These are phyloP conservation scores for Hirsutella rhossiliensis DNA, from an alignment of 2,329 filamentous ascomycete genomes.

Conservation along the genomic window DNA sequence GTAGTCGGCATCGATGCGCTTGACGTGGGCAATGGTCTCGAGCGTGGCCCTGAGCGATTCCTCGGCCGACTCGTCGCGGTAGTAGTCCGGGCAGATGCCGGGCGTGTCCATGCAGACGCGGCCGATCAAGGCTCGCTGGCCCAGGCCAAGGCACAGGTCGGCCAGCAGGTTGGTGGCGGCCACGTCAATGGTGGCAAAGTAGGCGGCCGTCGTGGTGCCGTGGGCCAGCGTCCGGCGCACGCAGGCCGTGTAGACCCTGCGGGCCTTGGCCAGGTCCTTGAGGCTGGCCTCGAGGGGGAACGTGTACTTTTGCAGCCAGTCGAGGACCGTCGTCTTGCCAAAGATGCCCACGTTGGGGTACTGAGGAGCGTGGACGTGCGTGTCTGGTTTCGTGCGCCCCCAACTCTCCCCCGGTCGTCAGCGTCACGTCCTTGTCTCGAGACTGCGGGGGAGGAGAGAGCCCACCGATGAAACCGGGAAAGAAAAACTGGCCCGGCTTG, in stretches of 20 bases:
- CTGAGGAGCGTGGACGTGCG: conserved; percentile 89
- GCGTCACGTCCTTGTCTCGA: too few relatives aligned
- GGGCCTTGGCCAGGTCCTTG: conserved; percentile 47
- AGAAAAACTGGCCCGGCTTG: conserved; percentile 57
- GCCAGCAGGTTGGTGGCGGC: conserved; percentile 83
- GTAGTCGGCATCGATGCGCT: conserved; percentile 50
- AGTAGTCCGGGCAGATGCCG: conserved; percentile 58
- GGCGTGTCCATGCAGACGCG: conserved; percentile 86
- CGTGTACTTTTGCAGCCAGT: conserved; percentile 91
- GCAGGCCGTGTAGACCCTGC: conserved; percentile 62
- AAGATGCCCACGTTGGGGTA: conserved; percentile 93
- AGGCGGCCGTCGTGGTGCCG: conserved; percentile 89
- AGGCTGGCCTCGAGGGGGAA: conserved; percentile 85
- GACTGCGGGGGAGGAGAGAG: not conserved
- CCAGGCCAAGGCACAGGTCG: conserved; percentile 63
- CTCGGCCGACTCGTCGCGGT: conserved; percentile 59
- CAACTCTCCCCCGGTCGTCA: too few relatives aligned
- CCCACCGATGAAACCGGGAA: conserved; percentile 70
- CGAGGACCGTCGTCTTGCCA: conserved; percentile 80
- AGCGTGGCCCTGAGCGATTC: conserved; percentile 43
- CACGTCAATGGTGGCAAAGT: conserved; percentile 85
- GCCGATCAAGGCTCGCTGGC: conserved; percentile 84
- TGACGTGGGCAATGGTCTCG: conserved; percentile 53
- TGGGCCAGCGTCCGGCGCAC: conserved; percentile 72
- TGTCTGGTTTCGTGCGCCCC: too few relatives aligned